Evolutionary conservation across 306 rosid species (phyloP), one percentile per base, ranked within the genome.

Genomic region (Rubus parviflorus): DNA sequence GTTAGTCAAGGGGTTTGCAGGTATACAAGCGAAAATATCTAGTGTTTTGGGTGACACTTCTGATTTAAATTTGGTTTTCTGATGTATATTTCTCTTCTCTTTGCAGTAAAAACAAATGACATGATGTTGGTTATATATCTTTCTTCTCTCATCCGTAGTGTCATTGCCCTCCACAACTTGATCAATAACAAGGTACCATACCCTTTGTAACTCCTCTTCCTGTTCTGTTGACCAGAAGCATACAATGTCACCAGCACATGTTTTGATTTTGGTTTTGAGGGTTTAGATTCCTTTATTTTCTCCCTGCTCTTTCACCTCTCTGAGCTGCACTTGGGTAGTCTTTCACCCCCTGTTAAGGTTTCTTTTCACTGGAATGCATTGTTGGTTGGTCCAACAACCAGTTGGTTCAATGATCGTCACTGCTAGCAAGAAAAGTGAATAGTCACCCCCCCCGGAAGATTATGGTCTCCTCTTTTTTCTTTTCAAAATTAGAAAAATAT

Each of bases 41-140:
- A 10, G 61, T 23, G 4, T 14, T 41, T 25, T 52, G 5, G 30
- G 56, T 6, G 14, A 12, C 25, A 8, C 49, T n/a, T 49, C 20
- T 54, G 53, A 68, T 54, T 30, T 53, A 8, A 22, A 10, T 30
- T 13, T 13, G 7, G 5, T 16, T 9, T 61, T 67, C 25, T 63
- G 12, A 61, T 79, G 8, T 58, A 2, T 70, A 37, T 68, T 51
- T 22, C 17, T 57, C 54, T 20, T 72, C n/a, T 51, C n/a, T 63
- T 64, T 73, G 85, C 89, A 87, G 94, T 90, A 20, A 84, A 87
- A 82, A 86, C 89, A 72, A 89, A 84, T 73, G 94, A 87, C 80
- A 87, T 89, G 94, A 86, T 87, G 90, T 70, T 86, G 85, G 90
- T 89, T 45, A 81, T 84, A 19, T 89, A 86, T 87, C 90, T 89